Conservation (phyloP, 495 filamentous ascomycete genomes). For the Lasiosphaeria miniovina region DNA sequence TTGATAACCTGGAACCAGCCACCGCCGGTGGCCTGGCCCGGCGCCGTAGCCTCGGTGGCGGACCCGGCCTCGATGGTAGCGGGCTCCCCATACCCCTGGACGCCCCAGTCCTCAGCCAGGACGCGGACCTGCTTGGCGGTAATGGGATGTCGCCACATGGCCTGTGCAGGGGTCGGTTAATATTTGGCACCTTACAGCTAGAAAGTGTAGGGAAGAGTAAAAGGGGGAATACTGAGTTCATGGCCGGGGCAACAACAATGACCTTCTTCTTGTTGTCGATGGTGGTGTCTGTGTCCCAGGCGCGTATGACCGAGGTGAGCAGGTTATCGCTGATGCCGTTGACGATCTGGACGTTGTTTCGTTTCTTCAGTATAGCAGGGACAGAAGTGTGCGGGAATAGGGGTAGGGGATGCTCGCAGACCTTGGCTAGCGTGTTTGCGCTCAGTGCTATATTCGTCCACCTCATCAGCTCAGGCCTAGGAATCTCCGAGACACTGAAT, state of each 20-base stretch:
- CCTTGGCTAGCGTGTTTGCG: constrained; percentile 80
- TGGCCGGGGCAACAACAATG: constrained; percentile 57
- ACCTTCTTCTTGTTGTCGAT: constrained; percentile 54
- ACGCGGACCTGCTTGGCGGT: constrained; percentile 67
- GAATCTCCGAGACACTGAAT: constrained; percentile 41
- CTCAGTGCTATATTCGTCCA: constrained; percentile 22
- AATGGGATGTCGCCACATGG: constrained; percentile 85
- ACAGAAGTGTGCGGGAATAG: neutral
- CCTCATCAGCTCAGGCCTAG: neutral
- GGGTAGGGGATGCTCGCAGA: constrained; percentile 26
- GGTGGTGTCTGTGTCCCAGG: constrained; percentile 75
- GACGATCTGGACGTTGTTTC: constrained; percentile 15
- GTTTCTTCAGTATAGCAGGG: neutral
- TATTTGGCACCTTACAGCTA: neutral
- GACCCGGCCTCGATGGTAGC: constrained; percentile 50
- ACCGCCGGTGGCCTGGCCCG: constrained; percentile 33
- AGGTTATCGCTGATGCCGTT: constrained; percentile 34
- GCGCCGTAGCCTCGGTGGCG: constrained; percentile 4
- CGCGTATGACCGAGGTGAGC: constrained; percentile 69
- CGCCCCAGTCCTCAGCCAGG: constrained; percentile 70
- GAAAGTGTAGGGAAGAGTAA: neutral
- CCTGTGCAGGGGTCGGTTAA: constrained; percentile 24
- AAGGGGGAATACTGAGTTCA: constrained; percentile 29
- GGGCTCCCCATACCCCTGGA: constrained; percentile 47
- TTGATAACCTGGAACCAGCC: constrained; percentile 77